Percentiles rank a stretch among this genome's conserved stretches.
Conservation (phyloP, 2,329 filamentous ascomycete species). For the Phaeosphaeriaceae sp. region DNA sequence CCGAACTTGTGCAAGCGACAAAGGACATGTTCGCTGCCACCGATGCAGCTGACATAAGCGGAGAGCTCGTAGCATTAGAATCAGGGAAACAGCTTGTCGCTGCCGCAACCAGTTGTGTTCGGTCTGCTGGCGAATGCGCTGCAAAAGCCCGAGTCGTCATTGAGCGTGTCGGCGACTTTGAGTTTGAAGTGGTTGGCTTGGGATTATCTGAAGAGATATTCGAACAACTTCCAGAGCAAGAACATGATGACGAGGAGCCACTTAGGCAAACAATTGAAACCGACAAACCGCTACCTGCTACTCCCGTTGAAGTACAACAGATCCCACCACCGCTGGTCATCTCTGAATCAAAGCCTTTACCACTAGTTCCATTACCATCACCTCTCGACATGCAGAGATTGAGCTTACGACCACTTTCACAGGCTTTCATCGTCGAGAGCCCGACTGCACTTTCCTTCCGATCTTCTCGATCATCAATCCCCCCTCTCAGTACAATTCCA, state of each 20-base stretch:
- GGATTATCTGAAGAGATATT: conserved; percentile 51
- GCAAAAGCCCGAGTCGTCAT: conserved; percentile 84
- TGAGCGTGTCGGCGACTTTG: conserved; percentile 88
- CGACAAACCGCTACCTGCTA: conserved; percentile 47
- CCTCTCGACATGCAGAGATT: conserved; percentile 41
- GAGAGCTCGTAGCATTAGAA: conserved; percentile 80
- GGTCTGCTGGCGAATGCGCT: conserved; percentile 89
- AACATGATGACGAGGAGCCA: conserved; percentile 15
- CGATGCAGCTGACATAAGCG: conserved; percentile 70
- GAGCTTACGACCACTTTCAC: conserved; percentile 29
- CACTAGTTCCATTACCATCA: conserved; percentile 62
- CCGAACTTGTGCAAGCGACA: conserved; percentile 80
- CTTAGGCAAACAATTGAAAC: conserved; percentile 29
- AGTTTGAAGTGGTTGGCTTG: conserved; percentile 62
- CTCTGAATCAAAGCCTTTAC: conserved; percentile 71
- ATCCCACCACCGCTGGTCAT: conserved; percentile 51
- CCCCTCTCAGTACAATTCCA: conserved; percentile 38
- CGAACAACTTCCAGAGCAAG: conserved; percentile 31
- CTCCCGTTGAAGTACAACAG: conserved; percentile 46
- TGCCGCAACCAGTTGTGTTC: conserved; percentile 86
- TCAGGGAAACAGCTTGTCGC: conserved; percentile 76
- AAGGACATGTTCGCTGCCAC: conserved; percentile 76
- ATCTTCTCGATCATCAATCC: conserved; percentile 58
- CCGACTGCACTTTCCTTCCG: conserved; percentile 50
- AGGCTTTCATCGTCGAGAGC: conserved; percentile 36